Percentiles rank a stretch among this genome's conserved stretches.
These are phyloP conservation scores for Artomyces pyxidatus DNA, from an alignment of 768 basidiomycete species.

Conservation along the genomic window DNA sequence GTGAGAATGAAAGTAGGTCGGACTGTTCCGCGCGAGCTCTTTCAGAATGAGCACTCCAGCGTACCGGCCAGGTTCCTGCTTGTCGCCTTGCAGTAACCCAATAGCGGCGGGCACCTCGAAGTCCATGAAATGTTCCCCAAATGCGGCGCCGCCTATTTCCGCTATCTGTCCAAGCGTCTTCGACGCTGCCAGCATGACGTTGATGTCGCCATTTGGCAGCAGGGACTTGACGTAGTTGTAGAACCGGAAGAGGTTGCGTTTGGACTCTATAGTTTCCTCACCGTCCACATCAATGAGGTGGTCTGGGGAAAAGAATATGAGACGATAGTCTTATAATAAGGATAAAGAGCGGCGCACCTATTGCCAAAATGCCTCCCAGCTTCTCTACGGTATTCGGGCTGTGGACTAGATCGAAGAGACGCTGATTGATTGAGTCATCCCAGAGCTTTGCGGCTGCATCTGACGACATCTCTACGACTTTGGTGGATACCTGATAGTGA, in stretches of 20 bases:
- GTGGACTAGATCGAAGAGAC: conserved; percentile 77
- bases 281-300: conserved; percentile 68
- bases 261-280: conserved; percentile 77
- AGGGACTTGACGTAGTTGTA: conserved; percentile 91
- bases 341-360: conserved; percentile 43
- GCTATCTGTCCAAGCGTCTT: conserved; percentile 86
- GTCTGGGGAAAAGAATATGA: conserved; percentile 35
- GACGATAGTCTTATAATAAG: not conserved
- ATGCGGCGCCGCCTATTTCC: conserved; percentile 70
- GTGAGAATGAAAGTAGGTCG: conserved; percentile 80
- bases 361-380: conserved; percentile 81
- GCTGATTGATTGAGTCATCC: conserved; percentile 77
- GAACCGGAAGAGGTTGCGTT: conserved; percentile 74
- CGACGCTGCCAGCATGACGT: conserved; percentile 92
- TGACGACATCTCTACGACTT: conserved; percentile 72
- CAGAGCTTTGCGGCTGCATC: conserved; percentile 77
- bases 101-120: conserved; percentile 82
- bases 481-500: conserved; percentile 51
- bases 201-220: conserved; percentile 84
- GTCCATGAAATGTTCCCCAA: conserved; percentile 87
- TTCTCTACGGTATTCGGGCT: conserved; percentile 73
- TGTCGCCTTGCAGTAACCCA: conserved; percentile 68
- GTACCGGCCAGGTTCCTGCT: conserved; percentile 75
- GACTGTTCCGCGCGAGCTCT: conserved; percentile 86
- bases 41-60: conserved; percentile 92